Base-by-base conservation (phyloP, 2,329 filamentous ascomycete genomes). In the Beauveria rudraprayagi region DNA sequence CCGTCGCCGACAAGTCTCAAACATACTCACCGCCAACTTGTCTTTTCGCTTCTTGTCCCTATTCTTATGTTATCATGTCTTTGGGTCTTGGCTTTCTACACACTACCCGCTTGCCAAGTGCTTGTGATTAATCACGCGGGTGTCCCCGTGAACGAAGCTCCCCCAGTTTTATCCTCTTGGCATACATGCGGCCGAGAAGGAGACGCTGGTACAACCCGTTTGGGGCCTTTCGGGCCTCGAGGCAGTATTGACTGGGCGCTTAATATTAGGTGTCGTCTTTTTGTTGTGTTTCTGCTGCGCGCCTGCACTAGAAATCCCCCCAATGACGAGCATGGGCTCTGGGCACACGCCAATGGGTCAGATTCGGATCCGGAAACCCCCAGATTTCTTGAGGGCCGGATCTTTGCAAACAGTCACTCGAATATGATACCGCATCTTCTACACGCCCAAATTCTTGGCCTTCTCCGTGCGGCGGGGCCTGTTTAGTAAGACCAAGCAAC, bases 21-120 rank as follows among this genome's bases (percentile, higher is more conserved):
- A 48, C 28, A 44, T 28, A 37, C 56, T 58, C 46, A 58, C 56
- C 46, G 56, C 56, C 56, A 58, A 51, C 24, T 30, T 16, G 34
- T 54, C 14, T 28, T 17, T 11, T 30, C 22, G 5, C 14, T 24
- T 7, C 51, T 30, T 2, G 11, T 43, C 52, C 14, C 22, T 26
- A 11, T 37, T n/a, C 26, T 34, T 17, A 22, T 37, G 14, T 5
- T 34, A 11, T 16, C 46, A 22, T 30, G 40, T 16, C 55, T 30
- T 19, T 37, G 17, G 10, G 30, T 14, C 44, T 57, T 46, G 54
- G 54, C 26, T 57, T 22, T 22, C 44, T 47, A 44, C 40, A 46
- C 55, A 44, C 54, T 37, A 28, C 17, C 47, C 17, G 34, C 34
- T 34, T 34, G 34, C 34, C 11, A 30, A n/a, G 8, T 37, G 30